These are phyloP conservation scores for Xylaria nigripes DNA, from an alignment of 495 filamentous ascomycete species.

Conservation along the genomic window DNA sequence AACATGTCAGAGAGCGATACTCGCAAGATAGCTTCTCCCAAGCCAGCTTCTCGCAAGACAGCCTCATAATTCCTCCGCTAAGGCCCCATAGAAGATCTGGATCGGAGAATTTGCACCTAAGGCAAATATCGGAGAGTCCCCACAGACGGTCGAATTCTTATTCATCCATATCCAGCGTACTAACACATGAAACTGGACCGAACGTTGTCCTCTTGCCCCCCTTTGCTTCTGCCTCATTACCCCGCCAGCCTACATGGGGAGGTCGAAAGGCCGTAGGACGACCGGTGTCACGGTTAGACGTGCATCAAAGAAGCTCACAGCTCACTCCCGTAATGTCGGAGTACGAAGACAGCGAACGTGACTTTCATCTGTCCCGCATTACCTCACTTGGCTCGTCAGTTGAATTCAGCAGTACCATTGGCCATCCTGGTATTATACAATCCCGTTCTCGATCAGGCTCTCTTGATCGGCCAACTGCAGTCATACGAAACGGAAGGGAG, in stretches of 20 bases:
- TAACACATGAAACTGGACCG: constrained; percentile 35
- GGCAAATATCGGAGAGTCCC: constrained; percentile 40
- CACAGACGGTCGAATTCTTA: constrained; percentile 40
- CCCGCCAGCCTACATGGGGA: constrained; percentile 22
- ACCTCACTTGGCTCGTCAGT: constrained; percentile 34
- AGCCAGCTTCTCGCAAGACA: constrained; percentile 51
- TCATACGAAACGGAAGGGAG: constrained; percentile 25
- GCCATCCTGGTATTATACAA: constrained; percentile 37
- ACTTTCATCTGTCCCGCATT: constrained; percentile 38
- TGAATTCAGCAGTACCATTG: constrained; percentile 30
- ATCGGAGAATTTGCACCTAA: constrained; percentile 42
- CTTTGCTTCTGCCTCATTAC: constrained; percentile 21
- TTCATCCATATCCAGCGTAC: constrained; percentile 41
- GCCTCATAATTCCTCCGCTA: constrained; percentile 44
- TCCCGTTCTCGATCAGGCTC: constrained; percentile 34
- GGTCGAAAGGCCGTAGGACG: constrained; percentile 12
- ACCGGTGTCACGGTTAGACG: constrained; percentile 22
- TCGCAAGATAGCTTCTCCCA: constrained; percentile 49
- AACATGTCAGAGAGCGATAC: constrained; percentile 33
- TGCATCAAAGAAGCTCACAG: constrained; percentile 63
- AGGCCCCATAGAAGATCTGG: constrained; percentile 35
- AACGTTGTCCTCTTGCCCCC: constrained; percentile 20
- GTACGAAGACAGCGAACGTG: constrained; percentile 41
- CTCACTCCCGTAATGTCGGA: constrained; percentile 66
- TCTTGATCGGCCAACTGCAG: constrained; percentile 31